A percentile compares a stretch with the other conserved stretches of the same genome.
Evolutionary conservation across 139 green algal genomes (phyloP).

Genomic region (Chlorella sp.): DNA sequence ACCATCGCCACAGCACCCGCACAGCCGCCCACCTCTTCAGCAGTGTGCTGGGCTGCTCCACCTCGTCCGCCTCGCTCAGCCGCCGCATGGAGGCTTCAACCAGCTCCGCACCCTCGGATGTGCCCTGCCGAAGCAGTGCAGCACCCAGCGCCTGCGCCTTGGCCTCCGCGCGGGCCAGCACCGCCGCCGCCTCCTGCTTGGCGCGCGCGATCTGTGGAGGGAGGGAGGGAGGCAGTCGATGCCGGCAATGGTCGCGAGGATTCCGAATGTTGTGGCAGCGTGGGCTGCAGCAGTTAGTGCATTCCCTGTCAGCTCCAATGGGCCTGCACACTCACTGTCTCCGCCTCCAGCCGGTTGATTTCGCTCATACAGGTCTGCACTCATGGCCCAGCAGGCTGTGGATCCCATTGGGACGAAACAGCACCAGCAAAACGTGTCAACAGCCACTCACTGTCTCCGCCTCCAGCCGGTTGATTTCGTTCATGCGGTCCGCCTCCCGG

Average conservation of each 20-base stretch:
- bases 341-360: conserved; percentile 64
- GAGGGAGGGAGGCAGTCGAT: background rate
- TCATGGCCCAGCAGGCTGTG: too few species aligned
- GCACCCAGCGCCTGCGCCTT: background rate
- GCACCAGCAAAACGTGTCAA: too few species aligned
- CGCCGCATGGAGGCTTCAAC: conserved; percentile 10
- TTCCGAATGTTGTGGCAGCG: too few species aligned
- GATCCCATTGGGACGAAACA: too few species aligned
- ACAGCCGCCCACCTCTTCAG: conserved; percentile 15
- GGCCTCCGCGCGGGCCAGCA: conserved; percentile 22
- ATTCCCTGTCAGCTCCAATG: too few species aligned
- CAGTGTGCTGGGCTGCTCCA: conserved; percentile 5
- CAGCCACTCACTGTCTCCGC: conserved; percentile 64
- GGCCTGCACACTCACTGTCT: conserved; percentile 65
- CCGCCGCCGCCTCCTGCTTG: conserved; percentile 28
- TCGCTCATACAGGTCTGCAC: conserved; percentile 73
- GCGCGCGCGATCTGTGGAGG: conserved; percentile 10
- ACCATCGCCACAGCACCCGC: background rate
- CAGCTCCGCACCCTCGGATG: background rate
- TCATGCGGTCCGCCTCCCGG: conserved; percentile 66
- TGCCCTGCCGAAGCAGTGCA: background rate
- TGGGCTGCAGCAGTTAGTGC: too few species aligned
- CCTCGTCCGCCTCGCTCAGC: background rate
- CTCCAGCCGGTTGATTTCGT: conserved; percentile 69
- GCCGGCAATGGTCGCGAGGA: too few species aligned